These are phyloP conservation scores for Pythium phragmiticola DNA, from an alignment of 352 stramenopile genomes.

Conservation along the genomic window DNA sequence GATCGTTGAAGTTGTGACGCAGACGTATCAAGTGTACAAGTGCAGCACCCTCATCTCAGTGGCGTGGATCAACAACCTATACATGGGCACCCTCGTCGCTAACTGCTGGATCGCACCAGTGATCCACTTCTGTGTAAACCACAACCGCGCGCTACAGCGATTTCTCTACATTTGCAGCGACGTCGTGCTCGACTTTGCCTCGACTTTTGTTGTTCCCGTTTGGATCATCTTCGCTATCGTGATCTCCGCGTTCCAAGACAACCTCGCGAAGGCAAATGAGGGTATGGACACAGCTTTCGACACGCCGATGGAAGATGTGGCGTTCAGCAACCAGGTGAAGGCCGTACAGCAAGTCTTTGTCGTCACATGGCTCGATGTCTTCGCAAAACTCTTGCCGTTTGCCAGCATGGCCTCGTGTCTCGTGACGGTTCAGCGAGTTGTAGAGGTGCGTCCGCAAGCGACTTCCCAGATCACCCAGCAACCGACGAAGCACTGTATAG, in stretches of 20 bases:
- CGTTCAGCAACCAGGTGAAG: slow-evolving; percentile 20
- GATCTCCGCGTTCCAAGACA: neutral
- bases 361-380: slow-evolving; percentile 24
- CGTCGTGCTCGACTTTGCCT: slow-evolving; percentile 21
- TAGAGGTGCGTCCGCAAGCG: neutral
- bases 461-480: neutral
- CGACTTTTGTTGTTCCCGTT: slow-evolving; percentile 19
- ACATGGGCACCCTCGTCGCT: slow-evolving; percentile 9
- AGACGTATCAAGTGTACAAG: slow-evolving; percentile 29
- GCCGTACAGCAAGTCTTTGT: slow-evolving; percentile 25
- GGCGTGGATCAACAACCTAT: slow-evolving; percentile 25
- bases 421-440: slow-evolving; percentile 1
- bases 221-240: slow-evolving; percentile 20
- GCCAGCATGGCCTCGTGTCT: slow-evolving; percentile 24
- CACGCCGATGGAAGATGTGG: slow-evolving; percentile 19
- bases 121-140: slow-evolving; percentile 7
- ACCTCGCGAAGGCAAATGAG: neutral
- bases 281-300: slow-evolving; percentile 25
- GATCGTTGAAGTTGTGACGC: slow-evolving; percentile 14
- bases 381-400: slow-evolving; percentile 28
- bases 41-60: slow-evolving; percentile 18
- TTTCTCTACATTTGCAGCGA: slow-evolving; percentile 29
- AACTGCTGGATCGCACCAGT: slow-evolving; percentile 30
- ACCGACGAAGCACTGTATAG: neutral
- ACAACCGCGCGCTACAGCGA: slow-evolving; percentile 6